Evolutionary conservation across 1,139 yeast species (phyloP).

Genomic region (Candida freyschussii): DNA sequence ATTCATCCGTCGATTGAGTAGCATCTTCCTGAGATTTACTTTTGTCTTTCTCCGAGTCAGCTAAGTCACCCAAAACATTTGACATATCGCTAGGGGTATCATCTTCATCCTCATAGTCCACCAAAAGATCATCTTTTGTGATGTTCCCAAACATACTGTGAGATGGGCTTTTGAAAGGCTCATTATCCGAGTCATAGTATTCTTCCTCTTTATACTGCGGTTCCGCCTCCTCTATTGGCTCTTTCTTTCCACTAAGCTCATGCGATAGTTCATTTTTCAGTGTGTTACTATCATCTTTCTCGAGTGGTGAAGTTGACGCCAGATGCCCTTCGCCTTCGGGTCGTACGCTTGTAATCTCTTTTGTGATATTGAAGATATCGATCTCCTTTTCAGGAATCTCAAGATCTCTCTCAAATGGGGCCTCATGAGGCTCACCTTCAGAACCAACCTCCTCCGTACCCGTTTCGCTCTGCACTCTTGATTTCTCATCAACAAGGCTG

Average conservation of each 20-base stretch:
- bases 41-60: slow-evolving; percentile 1
- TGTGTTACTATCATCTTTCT: too few species aligned
- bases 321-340: background rate
- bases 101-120: slow-evolving; percentile 6
- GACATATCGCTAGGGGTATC: background rate
- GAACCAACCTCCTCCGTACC: too few species aligned
- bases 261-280: too few species aligned
- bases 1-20: slow-evolving; percentile 1
- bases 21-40: slow-evolving; percentile 1
- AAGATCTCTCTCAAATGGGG: background rate
- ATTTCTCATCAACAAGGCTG: too few species aligned
- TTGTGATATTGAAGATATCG: background rate
- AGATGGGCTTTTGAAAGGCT: slow-evolving; percentile 21
- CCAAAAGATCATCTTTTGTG: slow-evolving; percentile 9
- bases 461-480: too few species aligned
- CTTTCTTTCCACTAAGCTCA: background rate
- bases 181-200: slow-evolving; percentile 24
- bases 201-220: slow-evolving; percentile 13
- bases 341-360: slow-evolving; percentile 1
- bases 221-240: background rate
- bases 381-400: background rate
- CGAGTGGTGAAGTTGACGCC: too few species aligned
- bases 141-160: slow-evolving; percentile 23
- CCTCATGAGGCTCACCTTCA: background rate
- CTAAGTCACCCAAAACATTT: background rate